Percentiles rank a stretch among this genome's conserved stretches.
phyloP scores from a whole-genome alignment of 306 rosid genomes.

The Ammopiptanthus mongolicus region DNA sequence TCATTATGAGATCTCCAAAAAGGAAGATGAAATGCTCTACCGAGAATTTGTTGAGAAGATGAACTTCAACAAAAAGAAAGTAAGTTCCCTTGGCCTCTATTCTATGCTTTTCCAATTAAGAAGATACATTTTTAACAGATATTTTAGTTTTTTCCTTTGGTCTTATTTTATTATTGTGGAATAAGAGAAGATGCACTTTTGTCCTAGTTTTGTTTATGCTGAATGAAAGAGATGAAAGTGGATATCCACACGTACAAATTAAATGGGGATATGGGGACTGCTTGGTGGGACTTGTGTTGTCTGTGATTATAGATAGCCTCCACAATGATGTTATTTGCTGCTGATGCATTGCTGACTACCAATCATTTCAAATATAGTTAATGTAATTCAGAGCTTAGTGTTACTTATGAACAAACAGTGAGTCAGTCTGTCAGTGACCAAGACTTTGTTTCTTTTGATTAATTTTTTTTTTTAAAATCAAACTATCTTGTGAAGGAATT shows the following conservation, averaged over 20 bases:
- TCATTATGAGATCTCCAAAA: slow-evolving; percentile 81
- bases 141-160: neutral
- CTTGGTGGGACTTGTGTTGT: neutral
- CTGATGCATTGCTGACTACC: neutral
- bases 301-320: neutral
- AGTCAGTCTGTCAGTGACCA: too few species aligned
- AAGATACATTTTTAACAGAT: neutral
- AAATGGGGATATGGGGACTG: neutral
- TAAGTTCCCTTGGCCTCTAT: slow-evolving; percentile 34
- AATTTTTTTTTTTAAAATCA: neutral
- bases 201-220: neutral
- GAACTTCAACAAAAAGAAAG: slow-evolving; percentile 92
- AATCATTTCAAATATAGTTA: neutral
- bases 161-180: neutral
- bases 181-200: neutral
- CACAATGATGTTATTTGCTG: neutral
- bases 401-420: neutral
- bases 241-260: neutral
- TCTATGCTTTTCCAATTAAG: neutral
- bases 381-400: neutral
- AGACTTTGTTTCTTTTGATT: neutral
- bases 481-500: too few species aligned
- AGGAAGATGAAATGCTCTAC: slow-evolving; percentile 86
- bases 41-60: slow-evolving; percentile 73
- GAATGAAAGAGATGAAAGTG: neutral